phyloP scores from a whole-genome alignment of 2,329 filamentous ascomycete species.

The Diaporthe sp. region DNA sequence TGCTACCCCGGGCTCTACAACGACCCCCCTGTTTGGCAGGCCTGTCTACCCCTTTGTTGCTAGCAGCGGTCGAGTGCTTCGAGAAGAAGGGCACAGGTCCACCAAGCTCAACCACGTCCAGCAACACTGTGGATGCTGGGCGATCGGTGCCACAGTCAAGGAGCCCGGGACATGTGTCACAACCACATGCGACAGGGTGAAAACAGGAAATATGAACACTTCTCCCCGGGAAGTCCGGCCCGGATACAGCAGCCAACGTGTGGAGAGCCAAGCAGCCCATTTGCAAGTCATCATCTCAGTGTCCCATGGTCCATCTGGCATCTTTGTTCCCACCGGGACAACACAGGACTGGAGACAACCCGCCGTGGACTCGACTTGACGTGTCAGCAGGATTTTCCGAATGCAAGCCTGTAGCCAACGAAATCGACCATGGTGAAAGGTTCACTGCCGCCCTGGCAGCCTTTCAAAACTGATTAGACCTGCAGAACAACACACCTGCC shows the following conservation, averaged over 20 bases:
- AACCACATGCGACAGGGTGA: background rate
- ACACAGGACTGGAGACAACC: background rate
- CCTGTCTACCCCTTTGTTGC: background rate
- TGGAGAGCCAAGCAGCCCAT: background rate
- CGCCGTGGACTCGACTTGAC: background rate
- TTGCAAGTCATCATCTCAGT: background rate
- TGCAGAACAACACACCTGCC: slow-evolving; percentile 1
- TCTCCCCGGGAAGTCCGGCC: background rate
- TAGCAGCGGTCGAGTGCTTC: background rate
- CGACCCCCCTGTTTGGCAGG: background rate
- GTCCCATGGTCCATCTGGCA: background rate
- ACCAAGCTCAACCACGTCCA: background rate
- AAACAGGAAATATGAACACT: background rate
- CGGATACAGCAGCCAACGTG: background rate
- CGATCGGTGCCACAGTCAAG: background rate
- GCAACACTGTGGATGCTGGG: background rate
- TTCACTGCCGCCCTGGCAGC: background rate
- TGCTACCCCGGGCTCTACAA: background rate
- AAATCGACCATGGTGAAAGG: background rate
- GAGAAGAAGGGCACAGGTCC: too few species aligned
- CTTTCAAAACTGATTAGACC: background rate
- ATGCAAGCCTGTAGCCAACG: background rate
- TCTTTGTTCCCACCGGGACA: background rate
- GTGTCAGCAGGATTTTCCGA: background rate
- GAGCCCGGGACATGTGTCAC: background rate